A percentile compares a stretch with the other conserved stretches of the same genome.
Evolutionary conservation across 352 stramenopile genomes (phyloP).

Genomic region (Pythium rhizo-oryzae): DNA sequence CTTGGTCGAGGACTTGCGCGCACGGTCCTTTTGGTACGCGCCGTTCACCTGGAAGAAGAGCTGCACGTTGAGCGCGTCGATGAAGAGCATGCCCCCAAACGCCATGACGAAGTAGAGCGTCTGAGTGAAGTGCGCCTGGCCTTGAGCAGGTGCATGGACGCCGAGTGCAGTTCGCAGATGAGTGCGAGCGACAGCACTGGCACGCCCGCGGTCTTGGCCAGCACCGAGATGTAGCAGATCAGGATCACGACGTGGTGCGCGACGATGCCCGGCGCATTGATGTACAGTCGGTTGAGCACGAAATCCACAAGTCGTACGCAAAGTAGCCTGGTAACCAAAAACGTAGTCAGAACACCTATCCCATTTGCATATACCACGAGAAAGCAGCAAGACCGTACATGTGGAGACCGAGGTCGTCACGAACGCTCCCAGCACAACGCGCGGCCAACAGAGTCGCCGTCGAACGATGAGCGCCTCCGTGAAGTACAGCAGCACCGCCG

Average conservation of each 20-base stretch:
- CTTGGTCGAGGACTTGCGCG: background rate
- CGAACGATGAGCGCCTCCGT: no score
- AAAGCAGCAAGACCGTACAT: no score
- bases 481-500: no score
- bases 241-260: slow-evolving; percentile 79
- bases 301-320: slow-evolving; percentile 84
- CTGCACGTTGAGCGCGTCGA: slow-evolving; percentile 68
- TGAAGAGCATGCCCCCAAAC: slow-evolving; percentile 76
- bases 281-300: slow-evolving; percentile 67
- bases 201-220: slow-evolving; percentile 73
- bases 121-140: slow-evolving; percentile 36
- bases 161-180: slow-evolving; percentile 77
- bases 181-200: slow-evolving; percentile 73
- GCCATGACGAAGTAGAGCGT: slow-evolving; percentile 67
- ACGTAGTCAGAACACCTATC: no score
- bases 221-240: slow-evolving; percentile 78
- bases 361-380: no score
- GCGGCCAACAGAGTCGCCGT: no score
- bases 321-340: slow-evolving; percentile 50
- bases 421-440: no score
- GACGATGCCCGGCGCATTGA: slow-evolving; percentile 72
- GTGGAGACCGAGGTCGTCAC: no score
- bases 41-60: slow-evolving; percentile 59
- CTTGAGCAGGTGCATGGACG: slow-evolving; percentile 76
- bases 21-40: slow-evolving; percentile 51